These are phyloP conservation scores for Vitis rupestris DNA, from an alignment of 164 flowering plant species.

Conservation along the genomic window DNA sequence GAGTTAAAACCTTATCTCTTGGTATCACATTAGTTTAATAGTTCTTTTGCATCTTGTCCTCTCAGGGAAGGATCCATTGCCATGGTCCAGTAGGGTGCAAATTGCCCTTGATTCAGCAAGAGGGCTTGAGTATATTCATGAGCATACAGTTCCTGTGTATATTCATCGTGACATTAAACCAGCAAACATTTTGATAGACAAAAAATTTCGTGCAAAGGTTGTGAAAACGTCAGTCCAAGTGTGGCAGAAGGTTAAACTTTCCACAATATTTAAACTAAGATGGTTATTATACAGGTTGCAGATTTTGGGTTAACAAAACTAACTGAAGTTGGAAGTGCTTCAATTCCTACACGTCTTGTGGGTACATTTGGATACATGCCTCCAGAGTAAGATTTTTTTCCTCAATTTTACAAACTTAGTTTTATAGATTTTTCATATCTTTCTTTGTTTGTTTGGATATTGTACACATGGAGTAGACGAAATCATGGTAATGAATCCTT, in stretches of 20 bases:
- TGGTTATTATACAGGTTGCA: slow-evolving; percentile 59
- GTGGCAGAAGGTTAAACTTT: too few species aligned
- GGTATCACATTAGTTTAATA: neutral
- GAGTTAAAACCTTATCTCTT: neutral
- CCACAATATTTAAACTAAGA: neutral
- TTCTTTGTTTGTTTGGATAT: neutral
- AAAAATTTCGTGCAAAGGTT: slow-evolving; percentile 85
- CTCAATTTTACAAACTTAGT: too few species aligned
- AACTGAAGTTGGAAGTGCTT: slow-evolving; percentile 70
- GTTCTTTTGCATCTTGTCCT: neutral
- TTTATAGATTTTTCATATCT: slow-evolving; percentile 3
- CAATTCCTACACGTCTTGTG: slow-evolving; percentile 72
- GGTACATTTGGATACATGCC: slow-evolving; percentile 99
- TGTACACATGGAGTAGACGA: neutral
- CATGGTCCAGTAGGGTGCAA: slow-evolving; percentile 86
- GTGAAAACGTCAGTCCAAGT: neutral
- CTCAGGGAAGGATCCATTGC: slow-evolving; percentile 66
- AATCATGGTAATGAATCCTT: too few species aligned
- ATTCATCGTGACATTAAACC: slow-evolving; percentile 96
- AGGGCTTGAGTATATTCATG: slow-evolving; percentile 96
- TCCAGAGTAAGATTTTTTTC: slow-evolving; percentile 66
- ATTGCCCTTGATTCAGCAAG: slow-evolving; percentile 97
- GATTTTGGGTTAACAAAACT: slow-evolving; percentile 91
- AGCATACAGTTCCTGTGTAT: slow-evolving; percentile 91
- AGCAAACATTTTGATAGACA: slow-evolving; percentile 92